phyloP scores from a whole-genome alignment of 148 eudicot genomes.

The Diospyros lotus region DNA sequence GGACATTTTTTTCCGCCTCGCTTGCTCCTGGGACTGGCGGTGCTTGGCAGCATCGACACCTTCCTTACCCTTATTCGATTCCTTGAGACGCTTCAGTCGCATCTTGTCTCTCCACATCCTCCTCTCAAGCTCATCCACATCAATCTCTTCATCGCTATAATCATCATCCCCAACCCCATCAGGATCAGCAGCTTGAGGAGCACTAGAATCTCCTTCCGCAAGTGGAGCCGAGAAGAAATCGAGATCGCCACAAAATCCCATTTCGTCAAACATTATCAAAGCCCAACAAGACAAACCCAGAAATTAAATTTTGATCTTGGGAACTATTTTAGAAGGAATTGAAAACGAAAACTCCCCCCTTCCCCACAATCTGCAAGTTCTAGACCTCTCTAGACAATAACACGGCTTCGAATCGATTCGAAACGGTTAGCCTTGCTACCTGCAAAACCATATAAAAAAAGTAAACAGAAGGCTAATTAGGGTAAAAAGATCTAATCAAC shows the following conservation, averaged over 20 bases:
- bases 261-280: slow-evolving; percentile 51
- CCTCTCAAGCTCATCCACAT: slow-evolving; percentile 66
- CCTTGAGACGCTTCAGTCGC: slow-evolving; percentile 59
- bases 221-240: slow-evolving; percentile 34
- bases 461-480: too few relatives aligned
- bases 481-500: too few relatives aligned
- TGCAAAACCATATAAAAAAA: too few relatives aligned
- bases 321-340: too few relatives aligned
- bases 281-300: not conserved
- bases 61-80: slow-evolving; percentile 34
- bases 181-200: slow-evolving; percentile 20
- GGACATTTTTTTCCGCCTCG: slow-evolving; percentile 49
- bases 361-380: too few relatives aligned
- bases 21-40: slow-evolving; percentile 45
- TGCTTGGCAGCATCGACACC: slow-evolving; percentile 32
- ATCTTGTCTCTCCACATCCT: slow-evolving; percentile 70
- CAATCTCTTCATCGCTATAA: slow-evolving; percentile 54
- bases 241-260: slow-evolving; percentile 43
- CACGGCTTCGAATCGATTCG: too few relatives aligned
- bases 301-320: too few relatives aligned
- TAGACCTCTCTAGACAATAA: too few relatives aligned
- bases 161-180: slow-evolving; percentile 37
- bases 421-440: too few relatives aligned
- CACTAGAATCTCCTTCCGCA: slow-evolving; percentile 21
- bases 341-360: too few relatives aligned